A percentile compares a stretch with the other conserved stretches of the same genome.
Conservation (phyloP, 345 rosid genomes). For the Corchorus capsularis region DNA sequence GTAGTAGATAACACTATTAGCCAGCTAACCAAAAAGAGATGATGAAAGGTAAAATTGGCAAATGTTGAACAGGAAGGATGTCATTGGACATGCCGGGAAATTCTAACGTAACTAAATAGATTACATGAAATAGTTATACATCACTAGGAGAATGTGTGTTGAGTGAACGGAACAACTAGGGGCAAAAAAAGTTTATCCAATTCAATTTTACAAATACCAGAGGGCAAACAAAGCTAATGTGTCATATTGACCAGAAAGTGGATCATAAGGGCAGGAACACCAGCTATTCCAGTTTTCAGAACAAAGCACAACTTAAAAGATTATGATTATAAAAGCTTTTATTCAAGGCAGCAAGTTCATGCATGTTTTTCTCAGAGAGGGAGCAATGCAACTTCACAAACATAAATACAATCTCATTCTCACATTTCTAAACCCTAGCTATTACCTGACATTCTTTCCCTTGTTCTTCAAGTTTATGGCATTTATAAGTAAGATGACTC, state of each 20-base stretch:
- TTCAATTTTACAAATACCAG: background rate
- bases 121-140: background rate
- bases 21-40: background rate
- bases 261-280: background rate
- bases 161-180: background rate
- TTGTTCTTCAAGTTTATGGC: slow-evolving; percentile 45
- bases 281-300: background rate
- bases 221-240: background rate
- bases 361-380: background rate
- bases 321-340: background rate
- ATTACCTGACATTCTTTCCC: slow-evolving; percentile 63
- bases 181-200: background rate
- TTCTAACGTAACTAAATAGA: background rate
- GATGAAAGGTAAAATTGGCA: background rate
- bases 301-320: background rate
- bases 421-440: background rate
- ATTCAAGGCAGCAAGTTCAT: no score
- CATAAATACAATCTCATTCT: no score
- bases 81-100: background rate
- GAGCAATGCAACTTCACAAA: slow-evolving; percentile 7
- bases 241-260: background rate
- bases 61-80: slow-evolving; percentile 1
- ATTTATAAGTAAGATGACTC: slow-evolving; percentile 81
- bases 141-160: background rate
- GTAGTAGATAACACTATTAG: background rate